Evolutionary conservation across 129 eudicot species (phyloP).

Genomic region (Smallanthus sonchifolius): DNA sequence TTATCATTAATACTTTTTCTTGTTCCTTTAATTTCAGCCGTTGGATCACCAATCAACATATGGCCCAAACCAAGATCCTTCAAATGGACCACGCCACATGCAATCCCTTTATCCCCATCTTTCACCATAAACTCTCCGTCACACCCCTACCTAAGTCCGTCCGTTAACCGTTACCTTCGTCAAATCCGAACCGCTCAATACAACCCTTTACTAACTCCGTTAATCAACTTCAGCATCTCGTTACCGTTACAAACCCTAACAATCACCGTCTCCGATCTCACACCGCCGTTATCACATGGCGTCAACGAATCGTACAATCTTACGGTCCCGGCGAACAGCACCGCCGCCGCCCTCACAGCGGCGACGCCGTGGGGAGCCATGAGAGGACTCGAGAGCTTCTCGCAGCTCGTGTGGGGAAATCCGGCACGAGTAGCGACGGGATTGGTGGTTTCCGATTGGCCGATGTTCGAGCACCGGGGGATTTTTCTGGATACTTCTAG

Average conservation of each 20-base stretch:
- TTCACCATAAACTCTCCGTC: slow-evolving; percentile 54
- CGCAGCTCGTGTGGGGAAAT: slow-evolving; percentile 62
- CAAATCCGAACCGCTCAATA: slow-evolving; percentile 50
- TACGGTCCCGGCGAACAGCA: slow-evolving; percentile 29
- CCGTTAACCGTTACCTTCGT: slow-evolving; percentile 54
- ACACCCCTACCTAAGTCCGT: slow-evolving; percentile 53
- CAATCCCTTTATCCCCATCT: slow-evolving; percentile 44
- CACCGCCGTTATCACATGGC: slow-evolving; percentile 47
- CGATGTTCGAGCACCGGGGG: slow-evolving; percentile 58
- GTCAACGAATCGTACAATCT: slow-evolving; percentile 76
- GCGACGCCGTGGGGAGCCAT: slow-evolving; percentile 86
- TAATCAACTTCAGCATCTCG: slow-evolving; percentile 35
- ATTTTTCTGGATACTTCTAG: slow-evolving; percentile 73
- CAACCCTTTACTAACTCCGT: slow-evolving; percentile 46
- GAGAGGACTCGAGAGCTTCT: slow-evolving; percentile 86
- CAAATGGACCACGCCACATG: slow-evolving; percentile 65
- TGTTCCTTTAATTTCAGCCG: slow-evolving; percentile 31
- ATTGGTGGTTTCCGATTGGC: slow-evolving; percentile 45
- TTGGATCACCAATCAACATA: slow-evolving; percentile 49
- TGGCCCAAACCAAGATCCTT: slow-evolving; percentile 84
- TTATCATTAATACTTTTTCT: neutral
- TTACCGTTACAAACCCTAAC: slow-evolving; percentile 36
- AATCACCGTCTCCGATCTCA: slow-evolving; percentile 42
- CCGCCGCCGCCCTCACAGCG: slow-evolving; percentile 45
- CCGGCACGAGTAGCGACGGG: slow-evolving; percentile 59